Evolutionary conservation across 192 early-diverging fungal genomes (phyloP).

Genomic region (Radiomyces spectabilis): DNA sequence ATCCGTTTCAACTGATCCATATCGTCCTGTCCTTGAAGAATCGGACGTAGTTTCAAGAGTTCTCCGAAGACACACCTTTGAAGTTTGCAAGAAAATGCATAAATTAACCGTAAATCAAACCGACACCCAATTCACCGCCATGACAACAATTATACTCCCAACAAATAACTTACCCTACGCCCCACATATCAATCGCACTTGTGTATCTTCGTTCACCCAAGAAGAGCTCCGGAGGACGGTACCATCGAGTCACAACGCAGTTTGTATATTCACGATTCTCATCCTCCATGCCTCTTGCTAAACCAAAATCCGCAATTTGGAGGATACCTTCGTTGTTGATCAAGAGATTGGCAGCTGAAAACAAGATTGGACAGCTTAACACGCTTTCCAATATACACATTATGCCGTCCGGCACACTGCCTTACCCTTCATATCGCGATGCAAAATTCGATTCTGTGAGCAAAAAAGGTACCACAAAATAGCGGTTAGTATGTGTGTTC

Average conservation of each 20-base stretch:
- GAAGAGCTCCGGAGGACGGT: conserved; percentile 94
- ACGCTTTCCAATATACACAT: too few species aligned
- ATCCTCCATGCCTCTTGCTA: conserved; percentile 73
- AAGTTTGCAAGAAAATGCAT: too few species aligned
- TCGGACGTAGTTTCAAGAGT: conserved; percentile 76
- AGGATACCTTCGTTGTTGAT: conserved; percentile 87
- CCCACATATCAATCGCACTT: conserved; percentile 96
- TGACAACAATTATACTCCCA: too few species aligned
- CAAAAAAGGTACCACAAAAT: neutral
- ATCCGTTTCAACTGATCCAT: conserved; percentile 80
- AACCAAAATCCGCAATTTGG: conserved; percentile 94
- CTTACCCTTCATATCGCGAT: conserved; percentile 58
- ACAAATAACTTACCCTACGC: conserved; percentile 62
- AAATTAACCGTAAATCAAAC: too few species aligned
- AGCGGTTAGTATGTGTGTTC: neutral
- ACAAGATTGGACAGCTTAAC: too few species aligned
- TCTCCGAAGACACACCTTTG: conserved; percentile 97
- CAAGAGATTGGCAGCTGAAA: conserved; percentile 92
- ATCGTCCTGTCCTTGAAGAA: conserved; percentile 79
- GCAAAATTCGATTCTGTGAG: conserved; percentile 44
- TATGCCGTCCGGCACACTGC: too few species aligned
- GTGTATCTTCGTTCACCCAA: conserved; percentile 78
- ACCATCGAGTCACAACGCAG: conserved; percentile 94
- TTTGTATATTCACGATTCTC: conserved; percentile 69
- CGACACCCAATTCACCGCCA: too few species aligned